These are phyloP conservation scores for Talaromyces wortmannii DNA, from an alignment of 495 filamentous ascomycete species.

Conservation along the genomic window DNA sequence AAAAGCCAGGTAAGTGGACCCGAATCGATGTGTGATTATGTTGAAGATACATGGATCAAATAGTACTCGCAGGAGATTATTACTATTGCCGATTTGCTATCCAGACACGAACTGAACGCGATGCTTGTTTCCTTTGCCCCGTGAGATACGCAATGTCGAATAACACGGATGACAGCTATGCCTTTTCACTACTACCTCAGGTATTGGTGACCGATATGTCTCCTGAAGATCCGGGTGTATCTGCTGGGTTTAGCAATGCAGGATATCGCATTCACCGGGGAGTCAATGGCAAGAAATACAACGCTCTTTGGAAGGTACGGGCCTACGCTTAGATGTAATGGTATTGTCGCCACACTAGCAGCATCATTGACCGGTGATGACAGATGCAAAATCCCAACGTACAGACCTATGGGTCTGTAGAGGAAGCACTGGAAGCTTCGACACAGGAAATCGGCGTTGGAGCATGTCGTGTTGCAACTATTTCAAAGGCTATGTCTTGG, in stretches of 20 bases:
- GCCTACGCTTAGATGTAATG: background rate
- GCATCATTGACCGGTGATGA: background rate
- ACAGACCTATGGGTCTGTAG: background rate
- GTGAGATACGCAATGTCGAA: background rate
- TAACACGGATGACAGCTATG: background rate
- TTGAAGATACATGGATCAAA: background rate
- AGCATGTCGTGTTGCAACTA: background rate
- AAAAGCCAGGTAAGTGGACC: background rate
- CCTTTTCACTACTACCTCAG: background rate
- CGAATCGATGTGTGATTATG: background rate
- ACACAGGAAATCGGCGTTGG: background rate
- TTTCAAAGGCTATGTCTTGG: background rate
- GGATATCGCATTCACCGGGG: background rate
- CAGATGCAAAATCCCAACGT: background rate
- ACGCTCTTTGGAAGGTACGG: background rate
- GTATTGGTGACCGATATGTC: background rate
- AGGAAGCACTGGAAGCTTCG: background rate
- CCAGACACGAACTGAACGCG: background rate
- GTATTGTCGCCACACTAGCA: background rate
- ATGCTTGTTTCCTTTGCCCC: background rate
- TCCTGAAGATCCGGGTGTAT: background rate
- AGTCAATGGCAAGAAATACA: background rate
- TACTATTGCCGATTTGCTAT: background rate
- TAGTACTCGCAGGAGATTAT: background rate
- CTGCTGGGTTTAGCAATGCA: background rate